Evolutionary conservation across 2,329 filamentous ascomycete species (phyloP).

Genomic region (Alternaria postmessia): DNA sequence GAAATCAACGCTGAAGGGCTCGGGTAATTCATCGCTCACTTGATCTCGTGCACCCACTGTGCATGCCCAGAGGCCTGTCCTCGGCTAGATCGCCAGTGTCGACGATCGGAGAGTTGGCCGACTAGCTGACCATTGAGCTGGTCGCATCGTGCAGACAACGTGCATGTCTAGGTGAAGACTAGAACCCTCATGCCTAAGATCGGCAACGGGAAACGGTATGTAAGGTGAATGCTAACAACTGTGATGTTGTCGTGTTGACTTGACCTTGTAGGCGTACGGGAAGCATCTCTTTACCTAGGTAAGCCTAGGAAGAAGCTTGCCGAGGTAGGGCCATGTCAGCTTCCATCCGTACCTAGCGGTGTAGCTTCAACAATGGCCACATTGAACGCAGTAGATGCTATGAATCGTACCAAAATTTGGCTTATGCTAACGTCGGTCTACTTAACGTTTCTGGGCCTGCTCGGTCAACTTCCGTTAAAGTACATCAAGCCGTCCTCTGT

Average conservation of each 20-base stretch:
- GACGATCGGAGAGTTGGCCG: constrained; percentile 11
- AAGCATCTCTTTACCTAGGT: neutral
- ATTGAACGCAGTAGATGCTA: neutral
- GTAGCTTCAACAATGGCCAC: neutral
- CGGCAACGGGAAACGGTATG: neutral
- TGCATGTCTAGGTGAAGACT: neutral
- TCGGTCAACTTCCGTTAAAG: neutral
- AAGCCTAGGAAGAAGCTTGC: neutral
- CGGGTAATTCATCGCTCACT: constrained; percentile 1
- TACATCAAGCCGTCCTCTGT: constrained; percentile 3
- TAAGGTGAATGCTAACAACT: constrained; percentile 1
- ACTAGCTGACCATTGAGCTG: constrained; percentile 1
- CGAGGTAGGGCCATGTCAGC: constrained; percentile 12
- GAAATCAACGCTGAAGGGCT: neutral
- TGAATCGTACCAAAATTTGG: neutral
- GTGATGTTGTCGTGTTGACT: neutral
- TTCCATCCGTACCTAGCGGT: constrained; percentile 1
- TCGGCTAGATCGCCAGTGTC: constrained; percentile 8
- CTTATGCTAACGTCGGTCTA: neutral
- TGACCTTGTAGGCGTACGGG: neutral
- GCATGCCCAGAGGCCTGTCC: constrained; percentile 3
- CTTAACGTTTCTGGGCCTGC: neutral
- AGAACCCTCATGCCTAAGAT: neutral
- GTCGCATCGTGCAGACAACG: neutral
- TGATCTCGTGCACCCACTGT: constrained; percentile 8